These are phyloP conservation scores for Chytriomyces confervae DNA, from an alignment of 192 early-diverging fungal genomes.

Conservation along the genomic window DNA sequence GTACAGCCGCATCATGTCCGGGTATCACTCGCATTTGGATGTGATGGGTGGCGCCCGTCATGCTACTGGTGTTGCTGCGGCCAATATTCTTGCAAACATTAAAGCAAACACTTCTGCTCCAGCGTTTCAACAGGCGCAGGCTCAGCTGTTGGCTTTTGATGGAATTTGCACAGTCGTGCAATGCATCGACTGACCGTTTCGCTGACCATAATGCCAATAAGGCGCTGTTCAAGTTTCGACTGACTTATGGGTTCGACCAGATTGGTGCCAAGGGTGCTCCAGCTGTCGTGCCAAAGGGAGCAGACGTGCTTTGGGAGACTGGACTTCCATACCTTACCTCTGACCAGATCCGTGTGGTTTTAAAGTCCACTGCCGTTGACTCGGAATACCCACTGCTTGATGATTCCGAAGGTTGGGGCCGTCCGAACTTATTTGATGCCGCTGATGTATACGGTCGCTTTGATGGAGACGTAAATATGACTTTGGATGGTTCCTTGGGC, in stretches of 20 bases:
- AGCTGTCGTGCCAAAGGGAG: constrained; percentile 33
- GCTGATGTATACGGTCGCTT: constrained; percentile 37
- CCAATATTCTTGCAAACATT: constrained; percentile 33
- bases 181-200: constrained; percentile 22
- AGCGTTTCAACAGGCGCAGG: constrained; percentile 24
- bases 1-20: constrained; percentile 26
- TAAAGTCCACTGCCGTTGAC: constrained; percentile 38
- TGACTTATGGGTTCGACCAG: constrained; percentile 28
- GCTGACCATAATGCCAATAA: constrained; percentile 25
- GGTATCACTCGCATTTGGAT: constrained; percentile 29
- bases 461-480: constrained; percentile 36
- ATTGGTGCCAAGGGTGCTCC: neutral
- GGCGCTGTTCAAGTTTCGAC: constrained; percentile 18
- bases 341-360: constrained; percentile 33
- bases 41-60: constrained; percentile 38
- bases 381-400: constrained; percentile 37
- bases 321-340: constrained; percentile 39
- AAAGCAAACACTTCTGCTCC: neutral
- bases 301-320: constrained; percentile 41
- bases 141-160: constrained; percentile 18
- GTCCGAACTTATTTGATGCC: constrained; percentile 38
- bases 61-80: constrained; percentile 20
- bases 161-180: constrained; percentile 13
- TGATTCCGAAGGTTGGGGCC: constrained; percentile 40
- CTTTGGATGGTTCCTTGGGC: constrained; percentile 15